phyloP scores from a whole-genome alignment of 176 grass and related monocot species.

The Carex parvula region DNA sequence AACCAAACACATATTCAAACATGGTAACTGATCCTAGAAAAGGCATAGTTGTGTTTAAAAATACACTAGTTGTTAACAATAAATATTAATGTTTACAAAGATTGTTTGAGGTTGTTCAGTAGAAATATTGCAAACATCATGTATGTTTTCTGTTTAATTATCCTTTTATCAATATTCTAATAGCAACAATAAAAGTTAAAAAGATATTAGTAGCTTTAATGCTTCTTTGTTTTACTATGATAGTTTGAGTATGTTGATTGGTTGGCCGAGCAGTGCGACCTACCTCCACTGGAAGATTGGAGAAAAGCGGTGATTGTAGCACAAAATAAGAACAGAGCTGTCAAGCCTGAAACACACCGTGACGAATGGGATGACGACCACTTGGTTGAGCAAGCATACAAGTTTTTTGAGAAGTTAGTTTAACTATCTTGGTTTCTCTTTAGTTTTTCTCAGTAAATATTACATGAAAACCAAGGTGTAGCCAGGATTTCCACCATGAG shows the following conservation, averaged over 20 bases:
- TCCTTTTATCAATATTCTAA: background rate
- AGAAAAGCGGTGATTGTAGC: constrained; percentile 54
- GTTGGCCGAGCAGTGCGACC: constrained; percentile 50
- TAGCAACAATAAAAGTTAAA: background rate
- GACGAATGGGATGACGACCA: constrained; percentile 75
- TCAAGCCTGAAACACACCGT: constrained; percentile 44
- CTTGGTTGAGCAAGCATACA: constrained; percentile 48
- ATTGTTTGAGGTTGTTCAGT: background rate
- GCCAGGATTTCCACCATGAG: no score
- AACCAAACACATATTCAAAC: background rate
- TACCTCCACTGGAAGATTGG: constrained; percentile 60
- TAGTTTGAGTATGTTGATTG: constrained; percentile 88
- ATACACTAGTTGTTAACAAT: background rate
- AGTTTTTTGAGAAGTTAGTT: constrained; percentile 49
- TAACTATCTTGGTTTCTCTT: constrained; percentile 10
- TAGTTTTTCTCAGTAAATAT: background rate
- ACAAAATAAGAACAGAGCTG: constrained; percentile 21
- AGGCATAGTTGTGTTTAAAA: background rate
- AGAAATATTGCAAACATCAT: background rate
- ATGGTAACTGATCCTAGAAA: background rate
- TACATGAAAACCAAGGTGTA: no score
- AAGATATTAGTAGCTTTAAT: background rate
- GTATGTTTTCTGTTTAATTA: constrained; percentile 4
- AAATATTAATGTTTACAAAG: background rate
- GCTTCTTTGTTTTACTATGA: background rate